Evolutionary conservation across 345 rosid species (phyloP).

Genomic region (Toxicodendron radicans): DNA sequence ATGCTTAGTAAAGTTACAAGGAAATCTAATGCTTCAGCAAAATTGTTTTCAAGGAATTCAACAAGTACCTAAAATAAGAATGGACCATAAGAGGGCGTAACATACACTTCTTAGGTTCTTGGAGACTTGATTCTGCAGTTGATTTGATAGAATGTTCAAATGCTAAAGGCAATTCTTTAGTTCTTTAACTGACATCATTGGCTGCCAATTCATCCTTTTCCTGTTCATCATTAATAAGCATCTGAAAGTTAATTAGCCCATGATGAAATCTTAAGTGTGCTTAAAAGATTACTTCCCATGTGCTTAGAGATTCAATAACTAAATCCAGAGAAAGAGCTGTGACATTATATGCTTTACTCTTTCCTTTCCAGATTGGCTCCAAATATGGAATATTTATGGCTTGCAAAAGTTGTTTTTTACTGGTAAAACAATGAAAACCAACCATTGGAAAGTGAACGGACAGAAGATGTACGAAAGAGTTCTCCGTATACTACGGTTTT

Average conservation of each 20-base stretch:
- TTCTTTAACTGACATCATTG: background rate
- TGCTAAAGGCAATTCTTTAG: background rate
- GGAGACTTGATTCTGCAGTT: background rate
- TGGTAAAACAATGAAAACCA: no score
- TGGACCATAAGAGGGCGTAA: background rate
- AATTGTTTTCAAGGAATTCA: background rate
- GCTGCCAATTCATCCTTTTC: background rate
- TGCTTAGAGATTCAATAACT: background rate
- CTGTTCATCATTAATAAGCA: background rate
- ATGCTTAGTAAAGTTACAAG: no score
- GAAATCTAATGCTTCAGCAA: background rate
- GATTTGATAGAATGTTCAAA: constrained; percentile 5
- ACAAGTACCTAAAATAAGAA: background rate
- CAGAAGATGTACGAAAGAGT: no score
- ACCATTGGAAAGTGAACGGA: no score
- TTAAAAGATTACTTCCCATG: background rate
- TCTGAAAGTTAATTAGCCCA: background rate
- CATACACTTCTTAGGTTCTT: no score
- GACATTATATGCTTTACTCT: no score
- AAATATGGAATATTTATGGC: no score
- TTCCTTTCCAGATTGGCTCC: no score
- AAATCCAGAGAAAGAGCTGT: no score
- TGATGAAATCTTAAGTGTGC: background rate
- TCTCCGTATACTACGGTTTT: no score
- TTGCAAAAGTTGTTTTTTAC: no score